Conservation (phyloP, 2,329 filamentous ascomycete genomes). For the Aureobasidium leucospermi region DNA sequence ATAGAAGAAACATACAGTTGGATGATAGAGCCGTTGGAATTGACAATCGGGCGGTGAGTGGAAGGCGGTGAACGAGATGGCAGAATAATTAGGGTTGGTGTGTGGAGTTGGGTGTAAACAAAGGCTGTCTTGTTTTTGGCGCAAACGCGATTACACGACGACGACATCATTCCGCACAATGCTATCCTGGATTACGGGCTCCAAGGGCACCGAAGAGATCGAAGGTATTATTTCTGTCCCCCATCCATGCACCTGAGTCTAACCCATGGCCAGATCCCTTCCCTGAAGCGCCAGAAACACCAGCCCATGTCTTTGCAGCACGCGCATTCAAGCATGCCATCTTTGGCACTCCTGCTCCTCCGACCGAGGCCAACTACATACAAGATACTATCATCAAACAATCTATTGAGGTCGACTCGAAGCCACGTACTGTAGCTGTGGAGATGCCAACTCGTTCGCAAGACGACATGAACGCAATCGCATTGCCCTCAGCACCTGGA, state of each 20-base stretch:
- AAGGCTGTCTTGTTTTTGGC: background rate
- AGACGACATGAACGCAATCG: background rate
- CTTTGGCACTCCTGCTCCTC: slow-evolving; percentile 54
- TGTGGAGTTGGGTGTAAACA: background rate
- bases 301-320: slow-evolving; percentile 59
- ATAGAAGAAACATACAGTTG: background rate
- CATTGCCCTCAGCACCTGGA: background rate
- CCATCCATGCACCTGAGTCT: background rate
- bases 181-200: slow-evolving; percentile 17
- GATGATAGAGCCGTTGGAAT: background rate
- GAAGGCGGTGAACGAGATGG: background rate
- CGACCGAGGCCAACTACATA: slow-evolving; percentile 29
- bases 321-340: slow-evolving; percentile 60
- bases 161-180: slow-evolving; percentile 9
- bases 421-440: background rate
- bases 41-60: background rate
- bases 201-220: background rate
- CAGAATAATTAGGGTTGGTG: background rate
- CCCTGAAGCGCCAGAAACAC: slow-evolving; percentile 54
- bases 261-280: background rate
- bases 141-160: background rate
- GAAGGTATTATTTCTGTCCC: background rate
- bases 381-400: background rate
- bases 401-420: background rate
- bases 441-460: background rate